These are phyloP conservation scores for Mycosphaerelloides madeirae DNA, from an alignment of 2,329 filamentous ascomycete species.

Conservation along the genomic window DNA sequence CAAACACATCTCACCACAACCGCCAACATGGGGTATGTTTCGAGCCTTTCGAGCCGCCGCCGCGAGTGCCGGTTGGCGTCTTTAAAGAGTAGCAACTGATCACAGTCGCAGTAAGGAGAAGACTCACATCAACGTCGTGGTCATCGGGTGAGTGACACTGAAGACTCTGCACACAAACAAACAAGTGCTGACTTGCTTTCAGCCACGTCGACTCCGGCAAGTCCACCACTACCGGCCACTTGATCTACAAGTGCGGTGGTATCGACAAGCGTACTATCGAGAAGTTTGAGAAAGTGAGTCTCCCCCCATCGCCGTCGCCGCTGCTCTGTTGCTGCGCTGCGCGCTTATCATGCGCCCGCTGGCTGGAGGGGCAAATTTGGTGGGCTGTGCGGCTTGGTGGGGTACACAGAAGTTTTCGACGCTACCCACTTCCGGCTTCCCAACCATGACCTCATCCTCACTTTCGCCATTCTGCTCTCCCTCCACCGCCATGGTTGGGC, in stretches of 20 bases:
- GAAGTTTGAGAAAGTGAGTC: constrained; percentile 99
- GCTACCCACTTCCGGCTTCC: constrained; percentile 14
- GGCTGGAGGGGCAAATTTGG: constrained; percentile 19
- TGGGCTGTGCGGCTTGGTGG: constrained; percentile 21
- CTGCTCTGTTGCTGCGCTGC: not conserved
- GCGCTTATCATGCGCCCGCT: constrained; percentile 12
- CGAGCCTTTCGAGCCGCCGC: constrained; percentile 1
- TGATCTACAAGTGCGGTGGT: constrained; percentile 99
- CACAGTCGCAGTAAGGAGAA: constrained; percentile 73
- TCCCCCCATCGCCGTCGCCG: constrained; percentile 5
- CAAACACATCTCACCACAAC: constrained; percentile 30
- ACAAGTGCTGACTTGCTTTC: too few species aligned
- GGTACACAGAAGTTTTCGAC: constrained; percentile 22
- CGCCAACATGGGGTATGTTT: constrained; percentile 59
- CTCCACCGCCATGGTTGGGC: not conserved
- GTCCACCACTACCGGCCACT: constrained; percentile 85
- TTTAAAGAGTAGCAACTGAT: constrained; percentile 31
- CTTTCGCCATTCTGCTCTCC: constrained; percentile 1
- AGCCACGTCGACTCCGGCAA: constrained; percentile 99
- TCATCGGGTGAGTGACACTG: constrained; percentile 60
- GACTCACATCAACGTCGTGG: constrained; percentile 90
- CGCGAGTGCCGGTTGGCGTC: not conserved
- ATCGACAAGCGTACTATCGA: constrained; percentile 99
- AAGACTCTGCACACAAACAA: too few species aligned
- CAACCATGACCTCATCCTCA: constrained; percentile 15